Evolutionary conservation across 768 basidiomycete genomes (phyloP), one percentile per base, ranked within the genome.

Genomic region (Lactifluus pinguis): DNA sequence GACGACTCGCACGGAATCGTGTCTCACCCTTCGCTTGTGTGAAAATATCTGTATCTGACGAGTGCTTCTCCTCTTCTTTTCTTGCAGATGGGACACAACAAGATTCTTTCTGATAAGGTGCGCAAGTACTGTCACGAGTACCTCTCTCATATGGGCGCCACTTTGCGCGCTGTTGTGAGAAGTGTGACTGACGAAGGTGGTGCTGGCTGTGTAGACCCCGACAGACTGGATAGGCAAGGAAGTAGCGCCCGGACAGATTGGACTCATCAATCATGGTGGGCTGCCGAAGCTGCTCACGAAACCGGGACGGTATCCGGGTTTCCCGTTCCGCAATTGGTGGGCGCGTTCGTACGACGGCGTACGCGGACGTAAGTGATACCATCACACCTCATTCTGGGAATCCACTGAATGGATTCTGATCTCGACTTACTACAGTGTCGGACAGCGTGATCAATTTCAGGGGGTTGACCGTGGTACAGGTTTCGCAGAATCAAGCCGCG

Each of bases 321-420:
- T 84, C 70, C 88, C 88, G 11, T 75, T 89, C 51, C 77, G 87
- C 3, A 91, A 91, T 63, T 91, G 89, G 89, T 91, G 88, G 87
- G 89, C 89, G 4, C 79, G 90, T 15, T 69, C 76, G n/a, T 92
- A 83, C 81, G 69, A 72, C 55, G 90, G 88, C 17, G 84, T 81
- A 3, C 80, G 79, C 68, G 87, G 87, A 67, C 71, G 87, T 87
- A 69, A 66, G 85, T 76, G 17, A 19, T 15, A 36, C 10, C 2
- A 11, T 13, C 6, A 2, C 21, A 6, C 45, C 45, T 13, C 21
- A 25, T 34, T 32, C 21, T 11, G 29, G 47, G 41, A 11, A 6
- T 14, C n/a, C 53, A 34, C 41, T 38, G 7, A 17, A 15, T 8
- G 15, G 58, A 55, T 36, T 30, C 56, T 39, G 15, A 4, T 44